Evolutionary conservation across 2,329 filamentous ascomycete species (phyloP).

Genomic region (Arthrobotrys conoides): DNA sequence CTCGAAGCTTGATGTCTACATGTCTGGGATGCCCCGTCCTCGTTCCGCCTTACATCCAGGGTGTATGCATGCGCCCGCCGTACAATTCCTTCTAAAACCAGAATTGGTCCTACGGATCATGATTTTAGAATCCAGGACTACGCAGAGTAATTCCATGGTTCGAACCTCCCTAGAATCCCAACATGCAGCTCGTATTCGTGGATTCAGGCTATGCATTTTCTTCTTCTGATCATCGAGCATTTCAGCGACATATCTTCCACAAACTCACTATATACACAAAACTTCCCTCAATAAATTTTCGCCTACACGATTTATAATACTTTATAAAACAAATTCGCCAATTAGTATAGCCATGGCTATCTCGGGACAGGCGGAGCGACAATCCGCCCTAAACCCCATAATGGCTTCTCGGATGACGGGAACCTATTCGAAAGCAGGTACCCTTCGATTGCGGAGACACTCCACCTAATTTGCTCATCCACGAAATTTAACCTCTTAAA

Average conservation of each 20-base stretch:
- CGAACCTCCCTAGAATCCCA: not conserved
- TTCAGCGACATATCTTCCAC: constrained; percentile 8
- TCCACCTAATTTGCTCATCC: constrained; percentile 5
- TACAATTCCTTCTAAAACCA: not conserved
- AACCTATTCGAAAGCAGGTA: constrained; percentile 2
- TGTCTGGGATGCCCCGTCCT: constrained; percentile 18
- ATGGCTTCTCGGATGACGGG: constrained; percentile 6
- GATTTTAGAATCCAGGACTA: constrained; percentile 5
- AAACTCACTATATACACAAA: not conserved
- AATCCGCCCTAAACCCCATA: constrained; percentile 38
- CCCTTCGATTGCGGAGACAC: not conserved
- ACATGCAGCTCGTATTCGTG: not conserved
- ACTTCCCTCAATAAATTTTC: not conserved
- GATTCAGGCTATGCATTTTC: constrained; percentile 7
- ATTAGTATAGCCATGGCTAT: constrained; percentile 23
- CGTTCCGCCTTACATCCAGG: constrained; percentile 24
- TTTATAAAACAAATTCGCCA: constrained; percentile 5
- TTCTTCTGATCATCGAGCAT: not conserved
- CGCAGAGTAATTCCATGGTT: constrained; percentile 19
- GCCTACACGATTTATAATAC: constrained; percentile 23
- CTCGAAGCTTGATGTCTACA: constrained; percentile 63
- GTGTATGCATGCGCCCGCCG: constrained; percentile 25
- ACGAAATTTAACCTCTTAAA: not conserved
- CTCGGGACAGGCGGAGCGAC: constrained; percentile 41
- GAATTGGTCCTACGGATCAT: constrained; percentile 10